Base-by-base conservation (phyloP, 805 yeast species). In the Candida anglica region DNA sequence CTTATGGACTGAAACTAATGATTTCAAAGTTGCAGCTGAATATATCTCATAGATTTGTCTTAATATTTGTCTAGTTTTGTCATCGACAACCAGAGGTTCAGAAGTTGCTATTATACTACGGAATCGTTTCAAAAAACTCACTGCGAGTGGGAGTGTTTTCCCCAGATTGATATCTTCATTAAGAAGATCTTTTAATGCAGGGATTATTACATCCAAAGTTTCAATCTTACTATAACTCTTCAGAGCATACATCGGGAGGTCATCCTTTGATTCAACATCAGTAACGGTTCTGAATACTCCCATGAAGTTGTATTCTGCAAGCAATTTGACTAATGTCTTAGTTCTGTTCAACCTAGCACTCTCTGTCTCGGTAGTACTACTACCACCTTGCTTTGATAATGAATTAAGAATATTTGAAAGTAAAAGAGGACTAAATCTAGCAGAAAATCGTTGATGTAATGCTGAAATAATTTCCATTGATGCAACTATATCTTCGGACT, bases 361-460 rank as follows among this genome's bases (percentile, higher is more conserved):
- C 28, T 72, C 55, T 1, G 60, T 58, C 3, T 3, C 29, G 14
- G 48, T 44, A 17, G 68, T 73, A 17, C 73, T 81, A 10, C 53
- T 49, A n/a, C n/a, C n/a, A n/a, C n/a, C n/a, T 14, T 39, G 40
- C 18, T 50, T 58, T 5, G 61, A 51, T 16, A 77, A 52, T n/a
- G 61, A 61, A 15, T 59, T 53, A 3, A 69, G 56, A 36, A 75
- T 64, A 43, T 65, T 56, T 5, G 63, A 53, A 37, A 73, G 56
- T 21, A 79, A 48, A 8, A 41, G 49, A 1, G 76, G 73, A 0
- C 89, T 73, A 52, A 85, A 82, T 2, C 55, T 43, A 0, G 42
- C 33, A 2, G 63, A 48, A 50, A 88, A 87, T 36, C 96, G 64
- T 55, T 84, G 95, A 58, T 87, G 95, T 14, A 88, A 58, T 0